Evolutionary conservation across 805 yeast genomes (phyloP).

Genomic region (Candida parachauliodes): DNA sequence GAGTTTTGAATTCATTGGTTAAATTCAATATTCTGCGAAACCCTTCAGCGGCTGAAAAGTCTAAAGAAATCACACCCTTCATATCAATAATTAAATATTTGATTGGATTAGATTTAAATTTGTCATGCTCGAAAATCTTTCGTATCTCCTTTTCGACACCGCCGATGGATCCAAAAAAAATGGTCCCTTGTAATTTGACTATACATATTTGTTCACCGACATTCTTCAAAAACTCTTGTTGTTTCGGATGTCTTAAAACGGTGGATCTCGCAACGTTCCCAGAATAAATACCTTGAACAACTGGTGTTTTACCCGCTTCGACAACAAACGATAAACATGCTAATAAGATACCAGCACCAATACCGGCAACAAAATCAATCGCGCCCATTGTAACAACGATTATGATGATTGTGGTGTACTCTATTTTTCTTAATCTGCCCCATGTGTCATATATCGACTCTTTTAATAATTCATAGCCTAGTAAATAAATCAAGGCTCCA

Average conservation of each 20-base stretch:
- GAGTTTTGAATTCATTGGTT: slow-evolving; percentile 63
- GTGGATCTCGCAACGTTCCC: slow-evolving; percentile 91
- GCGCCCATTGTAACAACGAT: slow-evolving; percentile 95
- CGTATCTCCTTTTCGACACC: slow-evolving; percentile 79
- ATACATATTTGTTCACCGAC: slow-evolving; percentile 91
- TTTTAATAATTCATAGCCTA: slow-evolving; percentile 85
- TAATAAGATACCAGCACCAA: slow-evolving; percentile 80
- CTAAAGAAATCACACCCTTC: slow-evolving; percentile 75
- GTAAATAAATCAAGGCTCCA: slow-evolving; percentile 82
- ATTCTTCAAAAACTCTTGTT: slow-evolving; percentile 75
- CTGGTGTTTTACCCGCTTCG: slow-evolving; percentile 81
- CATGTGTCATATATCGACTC: slow-evolving; percentile 85
- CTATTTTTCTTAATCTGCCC: slow-evolving; percentile 71
- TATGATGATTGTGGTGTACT: slow-evolving; percentile 76
- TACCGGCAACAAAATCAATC: slow-evolving; percentile 92
- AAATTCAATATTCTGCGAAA: slow-evolving; percentile 82
- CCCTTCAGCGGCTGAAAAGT: slow-evolving; percentile 95
- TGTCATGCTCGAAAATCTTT: slow-evolving; percentile 53
- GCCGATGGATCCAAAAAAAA: slow-evolving; percentile 94
- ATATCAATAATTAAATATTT: slow-evolving; percentile 82
- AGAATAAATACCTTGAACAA: slow-evolving; percentile 75
- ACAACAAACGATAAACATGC: slow-evolving; percentile 96
- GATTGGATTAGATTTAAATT: slow-evolving; percentile 56
- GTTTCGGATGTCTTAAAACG: slow-evolving; percentile 85
- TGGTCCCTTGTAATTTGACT: slow-evolving; percentile 78